Conservation (phyloP, 1,284 basidiomycete genomes). For the Irpex sp. region DNA sequence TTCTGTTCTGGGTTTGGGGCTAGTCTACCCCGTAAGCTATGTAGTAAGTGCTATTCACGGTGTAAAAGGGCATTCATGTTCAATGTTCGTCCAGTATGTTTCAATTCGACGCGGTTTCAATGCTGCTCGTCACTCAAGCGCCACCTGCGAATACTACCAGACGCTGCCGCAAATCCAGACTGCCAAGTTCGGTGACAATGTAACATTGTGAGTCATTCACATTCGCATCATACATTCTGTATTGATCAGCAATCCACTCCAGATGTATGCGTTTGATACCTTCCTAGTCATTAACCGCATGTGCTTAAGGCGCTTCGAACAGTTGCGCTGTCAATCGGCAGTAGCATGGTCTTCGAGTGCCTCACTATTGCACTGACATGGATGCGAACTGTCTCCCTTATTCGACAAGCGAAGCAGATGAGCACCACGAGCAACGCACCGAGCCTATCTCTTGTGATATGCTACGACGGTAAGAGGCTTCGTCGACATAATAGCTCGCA, state of each 20-base stretch:
- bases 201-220: too few relatives aligned
- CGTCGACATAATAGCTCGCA: neutral
- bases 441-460: neutral
- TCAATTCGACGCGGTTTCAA: too few relatives aligned
- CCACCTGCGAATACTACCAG: too few relatives aligned
- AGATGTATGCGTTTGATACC: too few relatives aligned
- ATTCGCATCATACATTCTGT: too few relatives aligned
- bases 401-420: neutral
- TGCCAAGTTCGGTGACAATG: too few relatives aligned
- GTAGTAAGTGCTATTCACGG: neutral
- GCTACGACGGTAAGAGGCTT: neutral
- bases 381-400: neutral
- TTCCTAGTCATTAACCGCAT: too few relatives aligned
- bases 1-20: neutral
- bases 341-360: neutral
- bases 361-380: neutral
- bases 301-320: neutral
- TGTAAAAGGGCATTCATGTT: too few relatives aligned
- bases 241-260: too few relatives aligned
- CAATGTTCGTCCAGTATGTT: too few relatives aligned
- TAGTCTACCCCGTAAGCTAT: neutral
- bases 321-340: neutral
- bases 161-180: too few relatives aligned
- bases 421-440: neutral
- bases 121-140: too few relatives aligned